Conservation (phyloP, 2,329 filamentous ascomycete genomes). For the Penicillium sumatraense region DNA sequence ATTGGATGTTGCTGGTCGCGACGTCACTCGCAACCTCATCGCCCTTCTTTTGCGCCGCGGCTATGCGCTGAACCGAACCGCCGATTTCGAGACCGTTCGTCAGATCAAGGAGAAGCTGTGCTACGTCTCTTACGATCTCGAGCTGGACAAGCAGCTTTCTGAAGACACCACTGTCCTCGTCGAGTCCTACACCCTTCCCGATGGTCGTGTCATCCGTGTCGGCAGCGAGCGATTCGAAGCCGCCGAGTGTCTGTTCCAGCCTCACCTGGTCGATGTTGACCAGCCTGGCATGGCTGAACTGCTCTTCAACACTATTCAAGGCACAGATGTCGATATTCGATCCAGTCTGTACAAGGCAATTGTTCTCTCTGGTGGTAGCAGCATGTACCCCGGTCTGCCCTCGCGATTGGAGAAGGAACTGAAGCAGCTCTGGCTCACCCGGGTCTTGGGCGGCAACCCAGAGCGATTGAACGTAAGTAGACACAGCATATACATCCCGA, state of each 20-base stretch:
- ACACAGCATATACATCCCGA: no score
- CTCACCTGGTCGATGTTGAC: constrained; percentile 95
- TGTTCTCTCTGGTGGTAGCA: constrained; percentile 92
- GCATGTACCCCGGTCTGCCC: constrained; percentile 97
- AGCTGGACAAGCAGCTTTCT: constrained; percentile 91
- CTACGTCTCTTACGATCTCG: constrained; percentile 97
- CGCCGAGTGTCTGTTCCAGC: constrained; percentile 97
- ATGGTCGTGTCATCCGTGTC: constrained; percentile 93
- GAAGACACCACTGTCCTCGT: constrained; percentile 98
- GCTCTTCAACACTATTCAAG: constrained; percentile 97
- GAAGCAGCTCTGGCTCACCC: constrained; percentile 97
- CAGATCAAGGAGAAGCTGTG: constrained; percentile 99
- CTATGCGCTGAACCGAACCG: constrained; percentile 96
- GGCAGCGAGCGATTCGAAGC: constrained; percentile 98
- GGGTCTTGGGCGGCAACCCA: constrained; percentile 86
- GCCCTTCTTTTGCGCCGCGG: constrained; percentile 89
- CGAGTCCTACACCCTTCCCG: constrained; percentile 95
- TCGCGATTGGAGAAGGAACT: constrained; percentile 96
- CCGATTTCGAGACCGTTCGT: constrained; percentile 97
- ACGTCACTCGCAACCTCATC: constrained; percentile 98
- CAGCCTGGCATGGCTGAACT: constrained; percentile 96
- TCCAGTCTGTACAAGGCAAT: constrained; percentile 96
- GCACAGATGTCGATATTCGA: constrained; percentile 92
- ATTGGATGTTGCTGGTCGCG: constrained; percentile 92
- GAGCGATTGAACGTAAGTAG: constrained; percentile 74